A percentile compares a stretch with the other conserved stretches of the same genome.
These are phyloP conservation scores for Brettanomyces bruxellensis DNA, from an alignment of 805 yeast genomes.

Conservation along the genomic window DNA sequence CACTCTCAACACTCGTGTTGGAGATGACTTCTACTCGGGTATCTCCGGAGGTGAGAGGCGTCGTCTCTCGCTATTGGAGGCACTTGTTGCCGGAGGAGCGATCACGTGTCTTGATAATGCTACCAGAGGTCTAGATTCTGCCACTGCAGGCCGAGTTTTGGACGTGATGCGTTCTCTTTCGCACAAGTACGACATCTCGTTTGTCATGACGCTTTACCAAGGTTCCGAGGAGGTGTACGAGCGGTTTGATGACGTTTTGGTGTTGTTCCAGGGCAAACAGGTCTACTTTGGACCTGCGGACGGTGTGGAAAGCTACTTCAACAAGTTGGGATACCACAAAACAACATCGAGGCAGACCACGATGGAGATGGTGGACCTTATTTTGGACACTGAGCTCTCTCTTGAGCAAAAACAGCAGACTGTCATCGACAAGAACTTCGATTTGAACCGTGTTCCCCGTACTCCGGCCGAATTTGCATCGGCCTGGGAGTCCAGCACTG, in stretches of 20 bases:
- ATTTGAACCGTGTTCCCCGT: slow-evolving; percentile 38
- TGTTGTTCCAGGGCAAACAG: slow-evolving; percentile 53
- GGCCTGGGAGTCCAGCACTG: slow-evolving; percentile 42
- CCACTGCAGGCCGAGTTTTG: slow-evolving; percentile 72
- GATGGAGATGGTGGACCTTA: slow-evolving; percentile 19
- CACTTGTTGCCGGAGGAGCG: slow-evolving; percentile 53
- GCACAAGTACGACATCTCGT: slow-evolving; percentile 6
- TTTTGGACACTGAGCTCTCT: slow-evolving; percentile 8
- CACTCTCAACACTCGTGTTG: slow-evolving; percentile 40
- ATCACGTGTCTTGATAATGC: slow-evolving; percentile 75
- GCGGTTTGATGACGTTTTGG: slow-evolving; percentile 52
- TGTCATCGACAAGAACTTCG: slow-evolving; percentile 7
- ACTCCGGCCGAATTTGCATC: slow-evolving; percentile 54
- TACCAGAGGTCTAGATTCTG: slow-evolving; percentile 78
- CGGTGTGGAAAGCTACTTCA: slow-evolving; percentile 49
- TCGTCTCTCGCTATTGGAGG: slow-evolving; percentile 78
- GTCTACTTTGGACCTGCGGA: slow-evolving; percentile 54
- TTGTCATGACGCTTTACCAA: slow-evolving; percentile 28
- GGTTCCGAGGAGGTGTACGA: slow-evolving; percentile 61
- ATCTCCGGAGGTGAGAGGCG: slow-evolving; percentile 82
- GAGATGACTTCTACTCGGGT: slow-evolving; percentile 44
- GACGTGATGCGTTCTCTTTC: slow-evolving; percentile 44
- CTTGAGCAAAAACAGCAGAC: slow-evolving; percentile 13
- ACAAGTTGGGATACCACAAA: slow-evolving; percentile 47
- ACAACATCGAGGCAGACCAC: slow-evolving; percentile 13